Evolutionary conservation across 2,329 filamentous ascomycete species (phyloP).

Genomic region (Epichloe glyceriae): DNA sequence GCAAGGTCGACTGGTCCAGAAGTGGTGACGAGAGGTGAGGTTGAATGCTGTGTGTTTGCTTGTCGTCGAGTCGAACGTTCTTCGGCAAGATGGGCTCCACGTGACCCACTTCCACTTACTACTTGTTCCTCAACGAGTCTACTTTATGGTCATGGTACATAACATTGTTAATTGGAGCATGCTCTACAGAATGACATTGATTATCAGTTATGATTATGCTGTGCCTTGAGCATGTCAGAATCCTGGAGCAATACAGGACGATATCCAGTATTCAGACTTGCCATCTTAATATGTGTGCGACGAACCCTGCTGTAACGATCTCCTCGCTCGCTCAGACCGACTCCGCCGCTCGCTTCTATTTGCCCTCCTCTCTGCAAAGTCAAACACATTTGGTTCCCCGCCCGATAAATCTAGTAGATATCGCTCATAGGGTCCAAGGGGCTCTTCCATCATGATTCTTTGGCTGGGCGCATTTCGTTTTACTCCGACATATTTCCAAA

Average conservation of each 20-base stretch:
- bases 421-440: conserved; percentile 38
- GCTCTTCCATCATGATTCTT: conserved; percentile 37
- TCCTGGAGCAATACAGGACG: too few species aligned
- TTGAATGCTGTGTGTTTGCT: neutral
- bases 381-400: conserved; percentile 29
- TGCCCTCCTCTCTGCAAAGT: conserved; percentile 23
- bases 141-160: too few species aligned
- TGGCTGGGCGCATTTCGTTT: conserved; percentile 26
- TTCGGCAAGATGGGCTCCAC: neutral
- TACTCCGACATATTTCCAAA: conserved; percentile 39
- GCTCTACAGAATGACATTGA: too few species aligned
- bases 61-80: neutral
- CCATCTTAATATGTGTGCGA: neutral
- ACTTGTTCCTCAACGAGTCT: neutral
- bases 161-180: too few species aligned
- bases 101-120: conserved; percentile 1
- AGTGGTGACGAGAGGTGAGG: neutral
- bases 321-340: neutral
- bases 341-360: conserved; percentile 8
- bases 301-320: neutral
- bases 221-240: too few species aligned
- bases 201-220: too few species aligned
- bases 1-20: too few species aligned
- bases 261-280: neutral
- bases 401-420: conserved; percentile 32